These are phyloP conservation scores for Trametopsis cervina DNA, from an alignment of 768 basidiomycete genomes.

Conservation along the genomic window DNA sequence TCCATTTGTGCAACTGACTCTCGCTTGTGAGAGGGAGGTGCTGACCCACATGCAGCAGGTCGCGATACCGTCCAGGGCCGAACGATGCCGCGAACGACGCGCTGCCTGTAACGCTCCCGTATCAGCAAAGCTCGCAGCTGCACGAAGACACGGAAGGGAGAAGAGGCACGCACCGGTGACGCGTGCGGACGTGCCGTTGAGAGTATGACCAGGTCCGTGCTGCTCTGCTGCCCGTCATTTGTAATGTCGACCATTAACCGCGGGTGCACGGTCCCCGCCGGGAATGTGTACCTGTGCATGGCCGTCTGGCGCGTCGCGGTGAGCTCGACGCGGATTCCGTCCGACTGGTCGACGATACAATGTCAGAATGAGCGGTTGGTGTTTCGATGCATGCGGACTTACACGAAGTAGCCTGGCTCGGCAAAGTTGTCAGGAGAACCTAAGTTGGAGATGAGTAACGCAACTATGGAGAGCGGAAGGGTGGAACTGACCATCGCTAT, in stretches of 20 bases:
- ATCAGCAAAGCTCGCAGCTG: slow-evolving; percentile 5
- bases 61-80: slow-evolving; percentile 50
- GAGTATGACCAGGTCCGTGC: slow-evolving; percentile 39
- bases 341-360: slow-evolving; percentile 37
- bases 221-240: slow-evolving; percentile 52
- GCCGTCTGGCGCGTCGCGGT: slow-evolving; percentile 54
- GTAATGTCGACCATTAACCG: slow-evolving; percentile 55
- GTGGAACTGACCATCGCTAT: slow-evolving; percentile 35
- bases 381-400: slow-evolving; percentile 35
- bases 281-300: slow-evolving; percentile 33
- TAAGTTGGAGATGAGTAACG: slow-evolving; percentile 13
- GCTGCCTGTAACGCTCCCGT: no score
- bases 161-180: slow-evolving; percentile 32
- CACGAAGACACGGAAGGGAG: not conserved
- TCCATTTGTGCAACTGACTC: not conserved
- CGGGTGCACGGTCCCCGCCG: slow-evolving; percentile 26
- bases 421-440: slow-evolving; percentile 55
- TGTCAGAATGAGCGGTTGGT: not conserved
- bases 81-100: slow-evolving; percentile 47
- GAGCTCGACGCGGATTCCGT: slow-evolving; percentile 49
- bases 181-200: slow-evolving; percentile 42
- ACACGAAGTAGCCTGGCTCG: slow-evolving; percentile 61
- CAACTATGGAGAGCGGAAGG: not conserved
- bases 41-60: slow-evolving; percentile 26
- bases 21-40: slow-evolving; percentile 17